Conservation (phyloP, 495 filamentous ascomycete genomes). For the Aspergillus nanangensis region DNA sequence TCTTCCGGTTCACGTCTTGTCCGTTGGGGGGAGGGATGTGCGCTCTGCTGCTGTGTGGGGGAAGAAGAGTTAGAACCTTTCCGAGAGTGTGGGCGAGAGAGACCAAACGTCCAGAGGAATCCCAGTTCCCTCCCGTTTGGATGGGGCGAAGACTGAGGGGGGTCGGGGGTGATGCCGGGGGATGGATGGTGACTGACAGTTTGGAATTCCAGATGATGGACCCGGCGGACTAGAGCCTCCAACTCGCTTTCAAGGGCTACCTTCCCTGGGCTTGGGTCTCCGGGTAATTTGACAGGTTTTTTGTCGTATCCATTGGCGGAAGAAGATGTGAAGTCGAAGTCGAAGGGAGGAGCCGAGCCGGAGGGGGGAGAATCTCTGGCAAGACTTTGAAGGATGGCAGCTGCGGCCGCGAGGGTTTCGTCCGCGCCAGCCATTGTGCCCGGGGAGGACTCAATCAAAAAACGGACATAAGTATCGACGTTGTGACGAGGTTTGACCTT, state of each 20-base stretch:
- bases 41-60: slow-evolving; percentile 38
- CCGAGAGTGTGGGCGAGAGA: slow-evolving; percentile 34
- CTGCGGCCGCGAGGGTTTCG: slow-evolving; percentile 57
- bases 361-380: slow-evolving; percentile 44
- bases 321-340: slow-evolving; percentile 26
- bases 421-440: slow-evolving; percentile 56
- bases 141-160: slow-evolving; percentile 48
- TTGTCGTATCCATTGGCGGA: slow-evolving; percentile 32
- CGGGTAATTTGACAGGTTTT: slow-evolving; percentile 58
- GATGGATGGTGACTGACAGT: slow-evolving; percentile 54
- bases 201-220: slow-evolving; percentile 66
- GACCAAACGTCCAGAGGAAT: slow-evolving; percentile 37
- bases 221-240: slow-evolving; percentile 58
- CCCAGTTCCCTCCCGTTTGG: slow-evolving; percentile 34
- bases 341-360: slow-evolving; percentile 38
- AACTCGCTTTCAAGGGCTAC: slow-evolving; percentile 66
- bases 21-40: slow-evolving; percentile 22
- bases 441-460: slow-evolving; percentile 24
- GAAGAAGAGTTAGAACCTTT: slow-evolving; percentile 39
- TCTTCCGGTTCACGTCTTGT: slow-evolving; percentile 21
- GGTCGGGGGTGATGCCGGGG: slow-evolving; percentile 60
- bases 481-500: slow-evolving; percentile 1
- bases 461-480: slow-evolving; percentile 19
- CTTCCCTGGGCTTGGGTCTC: slow-evolving; percentile 58
- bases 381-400: slow-evolving; percentile 59